A percentile compares a stretch with the other conserved stretches of the same genome.
These are phyloP conservation scores for Kwoniella pini DNA, from an alignment of 768 basidiomycete species.

Conservation along the genomic window DNA sequence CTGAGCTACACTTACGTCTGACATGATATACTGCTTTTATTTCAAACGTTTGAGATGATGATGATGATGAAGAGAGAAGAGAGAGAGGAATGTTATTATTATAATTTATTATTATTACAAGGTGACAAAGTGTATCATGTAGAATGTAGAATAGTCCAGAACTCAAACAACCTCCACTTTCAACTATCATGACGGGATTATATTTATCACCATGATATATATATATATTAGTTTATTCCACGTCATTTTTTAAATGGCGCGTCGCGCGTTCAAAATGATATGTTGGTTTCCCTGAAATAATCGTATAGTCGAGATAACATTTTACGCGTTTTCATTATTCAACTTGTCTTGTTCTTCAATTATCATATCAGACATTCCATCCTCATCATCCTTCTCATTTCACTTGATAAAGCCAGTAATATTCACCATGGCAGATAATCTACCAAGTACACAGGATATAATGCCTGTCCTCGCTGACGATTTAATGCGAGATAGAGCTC, in stretches of 20 bases:
- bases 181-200: not conserved
- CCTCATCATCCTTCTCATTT: not conserved
- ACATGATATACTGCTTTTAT: conserved; percentile 22
- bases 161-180: conserved; percentile 13
- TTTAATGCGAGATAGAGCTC: conserved; percentile 71
- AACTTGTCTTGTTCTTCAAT: not conserved
- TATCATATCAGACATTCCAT: no score
- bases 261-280: conserved; percentile 8
- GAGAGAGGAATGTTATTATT: not conserved
- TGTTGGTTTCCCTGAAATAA: conserved; percentile 13
- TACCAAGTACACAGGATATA: conserved; percentile 40
- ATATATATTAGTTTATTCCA: not conserved
- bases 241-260: conserved; percentile 14
- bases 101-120: no score
- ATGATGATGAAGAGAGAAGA: no score
- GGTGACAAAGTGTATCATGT: no score
- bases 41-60: no score
- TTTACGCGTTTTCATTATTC: conserved; percentile 8
- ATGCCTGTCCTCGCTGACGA: conserved; percentile 64
- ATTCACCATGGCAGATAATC: conserved; percentile 35
- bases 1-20: conserved; percentile 35
- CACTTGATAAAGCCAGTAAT: no score
- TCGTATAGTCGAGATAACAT: not conserved
- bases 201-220: not conserved
- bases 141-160: conserved; percentile 25